Evolutionary conservation across 2,329 filamentous ascomycete genomes (phyloP), one percentile per base, ranked within the genome.

Genomic region (Ustulina deusta): DNA sequence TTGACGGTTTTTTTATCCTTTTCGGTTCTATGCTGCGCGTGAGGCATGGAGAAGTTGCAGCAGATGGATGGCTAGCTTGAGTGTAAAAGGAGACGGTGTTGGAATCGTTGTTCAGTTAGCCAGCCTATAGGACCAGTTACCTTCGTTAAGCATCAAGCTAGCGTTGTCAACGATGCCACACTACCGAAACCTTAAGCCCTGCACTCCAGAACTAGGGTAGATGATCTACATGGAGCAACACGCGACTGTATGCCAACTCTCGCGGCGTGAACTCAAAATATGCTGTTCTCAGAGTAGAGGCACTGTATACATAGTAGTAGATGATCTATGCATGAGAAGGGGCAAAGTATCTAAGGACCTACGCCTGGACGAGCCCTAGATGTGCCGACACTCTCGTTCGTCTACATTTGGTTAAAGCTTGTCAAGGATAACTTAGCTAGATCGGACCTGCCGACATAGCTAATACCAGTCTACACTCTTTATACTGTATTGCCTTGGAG

Each of bases 91-190:
- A 55, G 52, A 58, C n/a, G 17, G 36, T 34, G 49, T 60, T 15
- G 22, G 13, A 51, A 17, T 42, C 51, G 46, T 13, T 7, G 42
- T 54, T 61, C 32, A 57, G 32, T 27, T 44, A 61, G 42, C 34
- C 6, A 51, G 10, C n/a, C 51, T 32, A 49, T 25, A 9, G 6
- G 5, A 36, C 11, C 3, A 13, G 20, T 20, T 40, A 38, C 54
- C 25, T 48, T 2, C 20, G n/a, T 44, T 61, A 51, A 57, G 6
- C 59, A 56, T 63, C 25, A 34, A 32, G 52, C 38, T 56, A 48
- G 55, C 27, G 48, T 51, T 57, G 32, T 40, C 51, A 61, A 40
- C 20, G 34, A 44, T 61, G 34, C 34, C 27, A 40, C n/a, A 55
- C n/a, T 44, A 25, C 46, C 27, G 13, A 57, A 25, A 52, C 22